These are phyloP conservation scores for Termitomyces sp. DNA, from an alignment of 768 basidiomycete species.

Conservation along the genomic window DNA sequence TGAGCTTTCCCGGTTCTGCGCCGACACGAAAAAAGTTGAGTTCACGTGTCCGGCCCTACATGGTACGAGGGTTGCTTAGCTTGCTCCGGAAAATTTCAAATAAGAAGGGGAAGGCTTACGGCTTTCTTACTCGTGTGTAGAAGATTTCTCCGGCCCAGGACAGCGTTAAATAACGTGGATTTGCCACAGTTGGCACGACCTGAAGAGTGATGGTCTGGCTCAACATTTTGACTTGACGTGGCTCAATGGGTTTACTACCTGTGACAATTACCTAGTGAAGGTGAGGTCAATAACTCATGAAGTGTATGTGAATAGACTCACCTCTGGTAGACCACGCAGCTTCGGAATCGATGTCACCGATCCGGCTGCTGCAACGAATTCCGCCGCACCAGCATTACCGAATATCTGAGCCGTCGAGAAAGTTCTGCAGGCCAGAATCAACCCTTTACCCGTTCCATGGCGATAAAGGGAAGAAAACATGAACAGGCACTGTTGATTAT, in stretches of 20 bases:
- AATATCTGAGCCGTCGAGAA: constrained; percentile 25
- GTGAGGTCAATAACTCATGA: background rate
- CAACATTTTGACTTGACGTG: background rate
- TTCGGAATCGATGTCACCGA: constrained; percentile 37
- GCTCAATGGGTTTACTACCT: constrained; percentile 24
- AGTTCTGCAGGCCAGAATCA: background rate
- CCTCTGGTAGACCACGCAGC: constrained; percentile 44
- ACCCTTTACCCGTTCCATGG: constrained; percentile 7
- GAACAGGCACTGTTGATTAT: background rate
- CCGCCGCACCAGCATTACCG: constrained; percentile 29
- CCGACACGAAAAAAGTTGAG: constrained; percentile 77
- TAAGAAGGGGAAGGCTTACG: constrained; percentile 38
- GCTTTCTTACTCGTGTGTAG: constrained; percentile 69
- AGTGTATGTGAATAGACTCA: constrained; percentile 16
- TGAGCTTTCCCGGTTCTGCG: constrained; percentile 50
- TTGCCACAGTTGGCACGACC: constrained; percentile 82
- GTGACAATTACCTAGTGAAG: constrained; percentile 41
- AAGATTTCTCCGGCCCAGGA: constrained; percentile 56
- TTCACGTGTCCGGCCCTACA: constrained; percentile 67
- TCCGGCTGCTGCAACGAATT: constrained; percentile 39
- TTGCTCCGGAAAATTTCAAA: background rate
- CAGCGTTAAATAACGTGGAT: constrained; percentile 69
- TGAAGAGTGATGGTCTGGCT: constrained; percentile 22
- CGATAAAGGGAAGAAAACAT: constrained; percentile 13
- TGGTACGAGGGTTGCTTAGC: constrained; percentile 1